Base-by-base conservation (phyloP, 2,329 filamentous ascomycete genomes). In the Exserohilum turcica region DNA sequence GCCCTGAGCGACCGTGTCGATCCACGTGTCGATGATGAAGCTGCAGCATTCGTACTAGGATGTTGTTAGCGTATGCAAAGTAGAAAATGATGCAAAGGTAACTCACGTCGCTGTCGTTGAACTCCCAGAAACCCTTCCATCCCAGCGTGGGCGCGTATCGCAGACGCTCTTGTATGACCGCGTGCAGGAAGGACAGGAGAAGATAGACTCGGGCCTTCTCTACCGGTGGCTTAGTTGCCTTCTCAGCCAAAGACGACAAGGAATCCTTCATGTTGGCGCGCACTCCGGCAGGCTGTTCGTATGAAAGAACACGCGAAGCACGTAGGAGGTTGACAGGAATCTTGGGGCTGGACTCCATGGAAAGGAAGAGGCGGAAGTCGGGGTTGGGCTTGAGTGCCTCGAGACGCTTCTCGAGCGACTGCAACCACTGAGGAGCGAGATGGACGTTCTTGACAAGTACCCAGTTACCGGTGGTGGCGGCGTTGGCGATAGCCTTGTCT, bases 111-210 rank as follows among this genome's bases (percentile, higher is more conserved):
- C 92, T 96, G 76, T 99, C 95, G 73, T 99, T 99, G 76, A 99
- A 99, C 77, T 99, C 95, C 94, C 95, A 99, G 82, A 97, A 96
- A 48, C 92, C 91, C 80, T 96, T 97, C 94, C 94, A 99, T 56
- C 94, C 94, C 49, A 99, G 80, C 52, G 84, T 93, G 0, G 94
- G 95, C 19, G 93, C 92, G 74, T 99, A 99, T 58, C 94, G 89
- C 58, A 99, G 80, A 65, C 95, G 84, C 76, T 99, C 94, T 75
- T 99, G 94, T 9, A 97, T 87, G 32, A 99, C 92, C 6, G 94
- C 95, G 72, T 99, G 94, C 65, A 99, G 74, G 83, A 99, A 97
- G 3, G 90, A 94, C 32, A 99, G 83, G 43, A 99, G 80, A 42
- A 99, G 82, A 70, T 99, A 97, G 46, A 99, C 79, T 60, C 95